These are phyloP conservation scores for Calocybe gangraenosa DNA, from an alignment of 768 basidiomycete species.

Conservation along the genomic window DNA sequence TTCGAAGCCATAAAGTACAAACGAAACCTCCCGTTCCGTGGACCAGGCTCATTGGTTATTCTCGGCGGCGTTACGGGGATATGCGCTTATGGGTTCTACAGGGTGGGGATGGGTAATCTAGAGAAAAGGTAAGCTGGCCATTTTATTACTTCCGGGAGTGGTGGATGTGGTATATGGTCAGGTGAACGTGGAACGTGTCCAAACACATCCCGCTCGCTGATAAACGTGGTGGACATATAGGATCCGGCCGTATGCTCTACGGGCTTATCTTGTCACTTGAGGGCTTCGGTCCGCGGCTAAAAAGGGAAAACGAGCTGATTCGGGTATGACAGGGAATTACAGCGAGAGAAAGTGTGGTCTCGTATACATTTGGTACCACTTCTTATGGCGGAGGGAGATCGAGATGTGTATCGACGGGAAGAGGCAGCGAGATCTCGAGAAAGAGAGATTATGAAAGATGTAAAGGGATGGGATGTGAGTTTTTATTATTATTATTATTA, in stretches of 20 bases:
- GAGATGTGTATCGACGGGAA: constrained; percentile 79
- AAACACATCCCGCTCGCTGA: constrained; percentile 52
- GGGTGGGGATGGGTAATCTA: constrained; percentile 83
- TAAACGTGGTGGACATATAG: constrained; percentile 58
- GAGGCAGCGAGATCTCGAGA: constrained; percentile 78
- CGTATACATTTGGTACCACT: constrained; percentile 92
- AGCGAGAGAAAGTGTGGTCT: constrained; percentile 93
- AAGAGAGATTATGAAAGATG: constrained; percentile 91
- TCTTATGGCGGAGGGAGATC: constrained; percentile 90
- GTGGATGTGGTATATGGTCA: constrained; percentile 36
- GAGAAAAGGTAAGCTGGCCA: constrained; percentile 69
- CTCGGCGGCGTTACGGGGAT: constrained; percentile 83
- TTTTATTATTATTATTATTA: constrained; percentile 12
- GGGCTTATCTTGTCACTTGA: constrained; percentile 37
- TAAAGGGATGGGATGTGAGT: constrained; percentile 91
- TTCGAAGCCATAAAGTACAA: constrained; percentile 94
- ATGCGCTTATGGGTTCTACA: constrained; percentile 90
- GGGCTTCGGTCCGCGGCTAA: constrained; percentile 39
- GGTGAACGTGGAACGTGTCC: constrained; percentile 69
- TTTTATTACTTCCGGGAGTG: constrained; percentile 19
- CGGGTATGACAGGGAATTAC: constrained; percentile 73
- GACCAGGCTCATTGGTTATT: constrained; percentile 80
- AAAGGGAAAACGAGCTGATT: constrained; percentile 39
- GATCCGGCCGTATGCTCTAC: constrained; percentile 53
- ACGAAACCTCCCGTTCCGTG: constrained; percentile 88